phyloP scores from a whole-genome alignment of 2,329 filamentous ascomycete genomes.

The Mycosphaerelloides madeirae region DNA sequence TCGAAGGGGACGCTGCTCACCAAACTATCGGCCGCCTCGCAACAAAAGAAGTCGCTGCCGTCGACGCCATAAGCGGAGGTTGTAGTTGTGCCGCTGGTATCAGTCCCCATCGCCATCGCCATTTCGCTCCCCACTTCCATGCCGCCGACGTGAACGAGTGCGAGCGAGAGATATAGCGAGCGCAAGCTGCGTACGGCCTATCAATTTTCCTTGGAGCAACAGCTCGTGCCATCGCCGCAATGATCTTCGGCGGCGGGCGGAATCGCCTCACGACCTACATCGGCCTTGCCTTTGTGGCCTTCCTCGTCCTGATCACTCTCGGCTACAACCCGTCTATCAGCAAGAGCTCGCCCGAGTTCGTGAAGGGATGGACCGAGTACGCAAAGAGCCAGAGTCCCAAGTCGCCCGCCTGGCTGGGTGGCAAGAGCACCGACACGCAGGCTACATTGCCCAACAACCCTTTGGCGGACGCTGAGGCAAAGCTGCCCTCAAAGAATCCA shows the following conservation, averaged over 20 bases:
- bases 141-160: no score
- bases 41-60: no score
- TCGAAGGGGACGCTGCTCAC: no score
- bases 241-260: constrained; percentile 6
- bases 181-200: no score
- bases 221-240: not conserved
- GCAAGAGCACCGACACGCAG: not conserved
- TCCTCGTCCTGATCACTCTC: constrained; percentile 4
- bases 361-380: constrained; percentile 5
- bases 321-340: constrained; percentile 5
- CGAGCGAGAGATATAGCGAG: no score
- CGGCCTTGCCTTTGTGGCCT: constrained; percentile 2
- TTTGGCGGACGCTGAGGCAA: not conserved
- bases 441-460: not conserved
- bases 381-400: constrained; percentile 1
- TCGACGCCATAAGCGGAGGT: no score
- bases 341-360: constrained; percentile 1
- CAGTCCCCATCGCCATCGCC: no score
- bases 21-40: no score
- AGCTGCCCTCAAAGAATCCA: constrained; percentile 7
- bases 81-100: no score
- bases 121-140: no score
- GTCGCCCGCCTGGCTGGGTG: constrained; percentile 3
- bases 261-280: constrained; percentile 2
- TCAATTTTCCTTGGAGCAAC: no score